Evolutionary conservation across 345 rosid species (phyloP), one percentile per base, ranked within the genome.

Genomic region (Balakata baccata): DNA sequence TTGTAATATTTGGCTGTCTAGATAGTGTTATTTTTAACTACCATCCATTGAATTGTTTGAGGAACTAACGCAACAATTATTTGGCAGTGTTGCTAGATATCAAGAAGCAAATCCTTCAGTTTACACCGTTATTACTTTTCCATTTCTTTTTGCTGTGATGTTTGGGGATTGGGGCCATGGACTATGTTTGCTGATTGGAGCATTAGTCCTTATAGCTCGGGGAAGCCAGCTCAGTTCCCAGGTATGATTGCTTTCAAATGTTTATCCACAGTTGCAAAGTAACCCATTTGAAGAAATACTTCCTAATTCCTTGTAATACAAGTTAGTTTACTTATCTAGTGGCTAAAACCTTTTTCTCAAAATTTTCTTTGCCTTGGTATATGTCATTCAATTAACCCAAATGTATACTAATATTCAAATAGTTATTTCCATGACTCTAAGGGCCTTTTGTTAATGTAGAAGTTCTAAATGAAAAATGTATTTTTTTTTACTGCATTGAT

Each of bases 111-210:
- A 94, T 87, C 98, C 98, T 81, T 89, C 98, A 53, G 97, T 94
- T 20, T 94, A 92, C 81, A 82, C 95, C 53, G 87, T 86, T 29
- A 74, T 94, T 70, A 94, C 98, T 62, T 94, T 92, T 81, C 98
- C 98, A 29, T 94, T 94, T 86, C 91, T 92, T 84, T 94, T 94
- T 84, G 98, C 98, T 53, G 98, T 89, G 77, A 94, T 94, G 98
- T 94, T 94, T 85, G 98, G 98, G 66, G 98, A 94, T 79, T 94
- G 98, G 98, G 98, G 98, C 75, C 98, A 94, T 77, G 98, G 98
- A 76, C 83, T 94, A 82, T 94, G 98, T 85, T 88, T 94, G 89
- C 86, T 94, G 79, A 80, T 94, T 76, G 98, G 93, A 77, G 95
- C 98, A 62, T 78, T 94, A 79, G 79, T 90, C 75, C 98, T 94